Percentiles rank a stretch among this genome's conserved stretches.
phyloP scores from a whole-genome alignment of 1,284 basidiomycete genomes.

The Blastosporella zonata region DNA sequence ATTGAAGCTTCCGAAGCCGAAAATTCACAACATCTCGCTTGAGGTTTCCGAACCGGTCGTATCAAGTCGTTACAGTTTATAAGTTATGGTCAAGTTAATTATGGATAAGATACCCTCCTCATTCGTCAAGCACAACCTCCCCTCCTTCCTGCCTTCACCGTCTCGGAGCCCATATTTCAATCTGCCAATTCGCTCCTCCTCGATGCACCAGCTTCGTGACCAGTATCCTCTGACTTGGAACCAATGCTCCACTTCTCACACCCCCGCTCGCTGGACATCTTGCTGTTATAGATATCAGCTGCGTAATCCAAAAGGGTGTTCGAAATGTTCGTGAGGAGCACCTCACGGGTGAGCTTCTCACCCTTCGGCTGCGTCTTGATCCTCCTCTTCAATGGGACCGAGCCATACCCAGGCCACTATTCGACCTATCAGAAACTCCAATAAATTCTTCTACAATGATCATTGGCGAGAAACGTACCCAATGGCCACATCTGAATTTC shows the following conservation, averaged over 20 bases:
- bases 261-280: constrained; percentile 28
- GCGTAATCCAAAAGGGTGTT: constrained; percentile 26
- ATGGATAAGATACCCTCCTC: neutral
- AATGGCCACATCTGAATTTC: constrained; percentile 23
- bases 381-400: constrained; percentile 20
- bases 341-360: constrained; percentile 20
- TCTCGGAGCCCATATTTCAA: constrained; percentile 33
- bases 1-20: constrained; percentile 32
- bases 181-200: constrained; percentile 38
- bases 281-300: constrained; percentile 23
- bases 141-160: constrained; percentile 5
- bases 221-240: constrained; percentile 25
- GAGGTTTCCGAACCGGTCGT: neutral
- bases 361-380: constrained; percentile 23
- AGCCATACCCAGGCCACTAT: constrained; percentile 27
- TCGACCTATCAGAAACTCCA: constrained; percentile 1
- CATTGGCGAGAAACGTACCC: neutral
- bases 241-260: constrained; percentile 34
- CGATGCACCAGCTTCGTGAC: constrained; percentile 37
- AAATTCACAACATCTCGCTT: neutral
- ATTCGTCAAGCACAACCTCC: neutral
- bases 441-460: too few species aligned
- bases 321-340: constrained; percentile 28
- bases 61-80: constrained; percentile 6
- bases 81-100: constrained; percentile 4